A percentile compares a stretch with the other conserved stretches of the same genome.
Evolutionary conservation across 306 rosid species (phyloP).

Genomic region (Prunus mongolica): DNA sequence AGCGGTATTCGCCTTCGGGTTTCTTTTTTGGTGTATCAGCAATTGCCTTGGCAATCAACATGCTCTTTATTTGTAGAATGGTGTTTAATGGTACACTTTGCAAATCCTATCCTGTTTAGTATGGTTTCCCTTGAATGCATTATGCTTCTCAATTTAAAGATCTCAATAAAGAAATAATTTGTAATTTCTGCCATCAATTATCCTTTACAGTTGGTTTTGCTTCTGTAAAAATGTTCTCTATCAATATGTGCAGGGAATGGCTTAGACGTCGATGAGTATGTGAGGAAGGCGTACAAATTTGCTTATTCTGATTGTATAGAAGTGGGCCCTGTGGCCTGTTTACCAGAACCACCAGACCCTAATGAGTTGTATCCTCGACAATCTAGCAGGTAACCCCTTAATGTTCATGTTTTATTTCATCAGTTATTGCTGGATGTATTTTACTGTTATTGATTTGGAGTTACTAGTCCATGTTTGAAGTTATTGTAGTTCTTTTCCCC

Average conservation of each 20-base stretch:
- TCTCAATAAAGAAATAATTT: constrained; percentile 14
- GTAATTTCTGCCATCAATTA: constrained; percentile 8
- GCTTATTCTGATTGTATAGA: constrained; percentile 97
- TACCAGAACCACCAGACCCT: constrained; percentile 98
- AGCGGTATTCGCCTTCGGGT: constrained; percentile 97
- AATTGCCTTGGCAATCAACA: constrained; percentile 98
- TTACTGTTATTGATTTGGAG: neutral
- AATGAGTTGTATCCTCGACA: constrained; percentile 97
- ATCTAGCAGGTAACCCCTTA: constrained; percentile 66
- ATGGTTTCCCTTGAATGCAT: neutral
- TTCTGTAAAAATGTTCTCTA: neutral
- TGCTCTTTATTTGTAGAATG: constrained; percentile 98
- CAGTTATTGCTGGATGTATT: neutral
- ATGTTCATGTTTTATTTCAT: constrained; percentile 22
- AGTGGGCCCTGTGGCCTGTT: constrained; percentile 91
- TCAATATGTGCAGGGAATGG: constrained; percentile 74
- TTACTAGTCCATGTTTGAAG: neutral
- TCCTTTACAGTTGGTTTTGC: constrained; percentile 1
- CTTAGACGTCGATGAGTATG: constrained; percentile 96
- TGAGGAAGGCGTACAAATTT: constrained; percentile 92
- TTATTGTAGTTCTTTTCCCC: neutral
- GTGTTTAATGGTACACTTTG: constrained; percentile 79
- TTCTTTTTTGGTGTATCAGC: constrained; percentile 99
- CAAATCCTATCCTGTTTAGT: constrained; percentile 13
- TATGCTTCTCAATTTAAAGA: constrained; percentile 18